Percentiles rank a stretch among this genome's conserved stretches.
phyloP scores from a whole-genome alignment of 352 stramenopile genomes.

The Phytophthora tubulina region DNA sequence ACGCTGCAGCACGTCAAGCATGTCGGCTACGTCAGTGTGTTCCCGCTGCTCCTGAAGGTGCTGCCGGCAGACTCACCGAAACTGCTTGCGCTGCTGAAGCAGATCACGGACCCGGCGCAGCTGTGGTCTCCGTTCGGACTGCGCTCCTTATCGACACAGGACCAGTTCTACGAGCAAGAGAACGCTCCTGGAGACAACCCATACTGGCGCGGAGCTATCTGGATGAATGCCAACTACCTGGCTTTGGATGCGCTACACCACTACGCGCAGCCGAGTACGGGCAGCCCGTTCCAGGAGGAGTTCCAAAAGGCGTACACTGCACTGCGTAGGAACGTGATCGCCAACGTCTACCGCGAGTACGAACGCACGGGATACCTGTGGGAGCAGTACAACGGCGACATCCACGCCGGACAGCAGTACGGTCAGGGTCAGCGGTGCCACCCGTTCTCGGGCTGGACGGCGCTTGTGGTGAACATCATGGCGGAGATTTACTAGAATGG shows the following conservation, averaged over 20 bases:
- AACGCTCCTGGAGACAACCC: conserved; percentile 93
- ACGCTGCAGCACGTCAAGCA: conserved; percentile 81
- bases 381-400: conserved; percentile 94
- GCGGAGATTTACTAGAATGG: conserved; percentile 86
- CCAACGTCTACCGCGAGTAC: conserved; percentile 82
- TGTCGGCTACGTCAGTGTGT: conserved; percentile 90
- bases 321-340: conserved; percentile 72
- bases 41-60: conserved; percentile 85
- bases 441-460: conserved; percentile 95
- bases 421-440: conserved; percentile 91
- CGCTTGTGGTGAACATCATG: conserved; percentile 94
- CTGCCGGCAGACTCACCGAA: conserved; percentile 74
- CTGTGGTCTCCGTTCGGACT: conserved; percentile 85
- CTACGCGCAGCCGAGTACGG: conserved; percentile 60
- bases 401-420: conserved; percentile 50
- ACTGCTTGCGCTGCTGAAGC: conserved; percentile 62
- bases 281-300: conserved; percentile 56
- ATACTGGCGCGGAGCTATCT: conserved; percentile 95
- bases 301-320: conserved; percentile 55
- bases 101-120: conserved; percentile 70
- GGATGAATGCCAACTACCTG: conserved; percentile 96
- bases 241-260: conserved; percentile 85
- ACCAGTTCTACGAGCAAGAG: conserved; percentile 89
- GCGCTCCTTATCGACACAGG: conserved; percentile 86
- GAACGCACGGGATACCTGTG: conserved; percentile 92